These are phyloP conservation scores for Pterulicium gracile DNA, from an alignment of 1,284 basidiomycete species.

Conservation along the genomic window DNA sequence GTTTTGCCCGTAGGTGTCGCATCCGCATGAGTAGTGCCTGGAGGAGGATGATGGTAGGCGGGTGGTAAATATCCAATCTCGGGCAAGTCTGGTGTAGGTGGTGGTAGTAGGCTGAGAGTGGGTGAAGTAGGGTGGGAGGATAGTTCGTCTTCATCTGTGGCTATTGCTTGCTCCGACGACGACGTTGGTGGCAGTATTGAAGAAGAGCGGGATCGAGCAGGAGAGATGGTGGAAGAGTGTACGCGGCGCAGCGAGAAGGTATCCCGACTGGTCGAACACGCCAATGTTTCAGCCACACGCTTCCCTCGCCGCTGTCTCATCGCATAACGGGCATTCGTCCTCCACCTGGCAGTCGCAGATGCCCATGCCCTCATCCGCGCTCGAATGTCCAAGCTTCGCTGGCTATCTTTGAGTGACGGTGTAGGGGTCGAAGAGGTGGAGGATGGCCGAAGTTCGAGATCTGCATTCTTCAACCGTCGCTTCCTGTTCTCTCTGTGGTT, in stretches of 20 bases:
- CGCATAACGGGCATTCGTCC: conserved; percentile 41
- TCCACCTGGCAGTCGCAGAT: conserved; percentile 53
- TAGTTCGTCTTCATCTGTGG: too few relatives aligned
- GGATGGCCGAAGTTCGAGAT: conserved; percentile 12
- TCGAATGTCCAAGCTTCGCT: conserved; percentile 25
- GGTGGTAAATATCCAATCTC: neutral
- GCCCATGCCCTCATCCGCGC: conserved; percentile 49
- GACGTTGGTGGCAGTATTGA: too few relatives aligned
- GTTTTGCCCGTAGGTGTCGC: neutral
- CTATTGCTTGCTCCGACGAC: too few relatives aligned
- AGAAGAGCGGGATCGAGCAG: neutral
- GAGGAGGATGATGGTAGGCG: neutral
- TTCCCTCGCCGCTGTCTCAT: conserved; percentile 43
- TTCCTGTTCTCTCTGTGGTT: neutral
- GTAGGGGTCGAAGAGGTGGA: conserved; percentile 13
- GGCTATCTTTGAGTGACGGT: conserved; percentile 20
- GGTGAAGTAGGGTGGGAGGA: neutral
- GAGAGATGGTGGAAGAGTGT: neutral
- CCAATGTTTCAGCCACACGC: conserved; percentile 14
- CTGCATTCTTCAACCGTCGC: neutral
- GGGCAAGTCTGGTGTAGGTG: neutral
- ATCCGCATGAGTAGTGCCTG: neutral
- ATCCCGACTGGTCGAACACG: too few relatives aligned
- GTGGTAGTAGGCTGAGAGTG: neutral
- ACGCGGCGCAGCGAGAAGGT: too few relatives aligned